These are phyloP conservation scores for Calonectria montana DNA, from an alignment of 2,329 filamentous ascomycete species.

Conservation along the genomic window DNA sequence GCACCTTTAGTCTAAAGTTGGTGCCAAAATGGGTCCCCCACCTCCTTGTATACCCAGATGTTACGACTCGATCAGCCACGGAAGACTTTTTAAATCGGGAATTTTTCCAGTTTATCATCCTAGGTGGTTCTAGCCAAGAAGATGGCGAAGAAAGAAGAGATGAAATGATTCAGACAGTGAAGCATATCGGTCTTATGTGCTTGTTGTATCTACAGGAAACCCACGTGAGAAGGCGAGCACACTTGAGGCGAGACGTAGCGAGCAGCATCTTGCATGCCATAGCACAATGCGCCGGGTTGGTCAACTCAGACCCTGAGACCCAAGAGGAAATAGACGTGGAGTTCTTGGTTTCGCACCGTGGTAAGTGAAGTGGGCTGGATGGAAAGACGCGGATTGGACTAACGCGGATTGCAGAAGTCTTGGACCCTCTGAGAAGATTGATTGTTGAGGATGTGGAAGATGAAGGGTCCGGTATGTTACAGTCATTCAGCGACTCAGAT, in stretches of 20 bases:
- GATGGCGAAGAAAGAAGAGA: conserved; percentile 43
- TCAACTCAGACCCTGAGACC: conserved; percentile 47
- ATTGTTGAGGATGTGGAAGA: conserved; percentile 69
- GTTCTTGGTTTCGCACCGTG: conserved; percentile 41
- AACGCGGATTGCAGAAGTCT: conserved; percentile 47
- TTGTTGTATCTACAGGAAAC: conserved; percentile 59
- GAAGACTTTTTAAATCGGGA: conserved; percentile 57
- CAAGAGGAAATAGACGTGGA: conserved; percentile 45
- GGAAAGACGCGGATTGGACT: not conserved
- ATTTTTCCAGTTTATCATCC: conserved; percentile 52
- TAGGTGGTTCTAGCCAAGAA: conserved; percentile 39
- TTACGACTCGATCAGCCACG: conserved; percentile 53
- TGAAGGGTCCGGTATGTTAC: conserved; percentile 68
- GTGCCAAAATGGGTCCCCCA: conserved; percentile 63
- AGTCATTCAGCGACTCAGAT: conserved; percentile 41
- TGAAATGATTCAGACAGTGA: conserved; percentile 37
- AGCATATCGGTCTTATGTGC: conserved; percentile 57
- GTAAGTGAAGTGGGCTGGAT: conserved; percentile 36
- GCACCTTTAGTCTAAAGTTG: conserved; percentile 35
- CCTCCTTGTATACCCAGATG: conserved; percentile 60
- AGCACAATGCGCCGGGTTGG: conserved; percentile 55
- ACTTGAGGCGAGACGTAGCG: conserved; percentile 57
- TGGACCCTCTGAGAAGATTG: conserved; percentile 64
- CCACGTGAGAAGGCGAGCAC: conserved; percentile 54
- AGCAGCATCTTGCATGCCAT: conserved; percentile 56